These are phyloP conservation scores for Populus trichocarpa DNA, from an alignment of 441 rosid genomes.

Conservation along the genomic window DNA sequence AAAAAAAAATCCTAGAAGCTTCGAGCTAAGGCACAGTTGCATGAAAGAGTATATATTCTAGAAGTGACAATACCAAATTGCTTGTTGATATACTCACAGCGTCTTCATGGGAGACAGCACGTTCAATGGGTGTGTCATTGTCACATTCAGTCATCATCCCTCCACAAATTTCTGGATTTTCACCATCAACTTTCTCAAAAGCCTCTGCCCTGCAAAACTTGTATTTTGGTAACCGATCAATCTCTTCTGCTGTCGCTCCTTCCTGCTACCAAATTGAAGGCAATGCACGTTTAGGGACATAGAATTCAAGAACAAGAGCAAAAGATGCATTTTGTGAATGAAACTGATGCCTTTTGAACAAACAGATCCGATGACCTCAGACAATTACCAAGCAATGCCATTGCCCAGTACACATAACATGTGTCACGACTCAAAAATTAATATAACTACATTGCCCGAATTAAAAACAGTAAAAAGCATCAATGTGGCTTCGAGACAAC, in stretches of 20 bases:
- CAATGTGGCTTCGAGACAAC: no score
- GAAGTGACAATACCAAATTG: not conserved
- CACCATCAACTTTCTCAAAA: constrained; percentile 37
- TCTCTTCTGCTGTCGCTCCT: constrained; percentile 87
- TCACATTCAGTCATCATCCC: constrained; percentile 76
- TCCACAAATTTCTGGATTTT: constrained; percentile 42
- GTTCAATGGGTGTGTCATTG: constrained; percentile 56
- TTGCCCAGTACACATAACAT: no score
- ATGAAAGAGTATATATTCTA: not conserved
- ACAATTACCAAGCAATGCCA: not conserved
- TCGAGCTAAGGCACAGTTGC: not conserved
- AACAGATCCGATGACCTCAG: not conserved
- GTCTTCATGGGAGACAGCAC: constrained; percentile 58
- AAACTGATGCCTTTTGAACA: not conserved
- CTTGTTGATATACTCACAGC: constrained; percentile 46
- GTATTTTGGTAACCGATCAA: constrained; percentile 73
- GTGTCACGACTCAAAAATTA: no score
- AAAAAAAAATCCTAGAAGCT: not conserved
- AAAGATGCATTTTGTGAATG: not conserved
- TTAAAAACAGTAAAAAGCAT: no score
- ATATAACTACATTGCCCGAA: no score
- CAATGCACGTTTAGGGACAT: not conserved
- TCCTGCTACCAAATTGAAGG: constrained; percentile 46
- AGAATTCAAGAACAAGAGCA: not conserved
- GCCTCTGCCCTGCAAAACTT: constrained; percentile 43